Evolutionary conservation across 2,329 filamentous ascomycete species (phyloP).

Genomic region (Stemphylium lycopersici): DNA sequence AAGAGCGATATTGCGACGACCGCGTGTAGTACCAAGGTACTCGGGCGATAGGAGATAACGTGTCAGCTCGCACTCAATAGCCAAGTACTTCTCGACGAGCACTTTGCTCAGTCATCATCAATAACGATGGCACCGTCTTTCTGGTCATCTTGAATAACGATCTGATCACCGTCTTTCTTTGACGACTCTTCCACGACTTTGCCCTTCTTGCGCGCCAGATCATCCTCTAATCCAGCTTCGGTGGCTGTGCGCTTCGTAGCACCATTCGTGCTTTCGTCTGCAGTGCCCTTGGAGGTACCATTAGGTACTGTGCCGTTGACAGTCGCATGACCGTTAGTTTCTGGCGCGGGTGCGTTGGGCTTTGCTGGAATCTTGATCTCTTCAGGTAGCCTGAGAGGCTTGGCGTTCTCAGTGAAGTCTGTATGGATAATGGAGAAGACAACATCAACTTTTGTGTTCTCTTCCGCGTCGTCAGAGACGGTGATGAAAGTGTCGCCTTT

Average conservation of each 20-base stretch:
- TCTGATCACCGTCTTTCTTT: conserved; percentile 39
- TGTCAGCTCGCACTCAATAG: not conserved
- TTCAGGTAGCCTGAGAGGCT: conserved; percentile 60
- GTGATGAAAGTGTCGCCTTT: conserved; percentile 77
- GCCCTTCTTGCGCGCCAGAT: conserved; percentile 47
- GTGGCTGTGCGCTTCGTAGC: conserved; percentile 53
- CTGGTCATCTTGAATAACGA: conserved; percentile 43
- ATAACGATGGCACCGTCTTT: conserved; percentile 47
- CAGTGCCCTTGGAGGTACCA: not conserved
- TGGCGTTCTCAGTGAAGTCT: conserved; percentile 53
- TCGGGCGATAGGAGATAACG: not conserved
- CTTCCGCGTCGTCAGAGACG: conserved; percentile 81
- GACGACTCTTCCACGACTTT: conserved; percentile 45
- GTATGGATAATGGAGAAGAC: conserved; percentile 71
- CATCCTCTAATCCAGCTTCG: conserved; percentile 49
- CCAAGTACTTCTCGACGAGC: not conserved
- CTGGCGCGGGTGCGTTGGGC: conserved; percentile 45
- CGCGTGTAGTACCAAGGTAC: not conserved
- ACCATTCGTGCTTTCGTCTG: conserved; percentile 37
- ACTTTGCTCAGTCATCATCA: conserved; percentile 35
- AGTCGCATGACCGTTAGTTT: conserved; percentile 37
- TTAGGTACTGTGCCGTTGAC: conserved; percentile 18
- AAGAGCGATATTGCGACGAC: not conserved
- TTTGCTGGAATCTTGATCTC: conserved; percentile 56
- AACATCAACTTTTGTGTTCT: conserved; percentile 79